These are phyloP conservation scores for Sanghuangporus baumii DNA, from an alignment of 1,284 basidiomycete genomes.

Conservation along the genomic window DNA sequence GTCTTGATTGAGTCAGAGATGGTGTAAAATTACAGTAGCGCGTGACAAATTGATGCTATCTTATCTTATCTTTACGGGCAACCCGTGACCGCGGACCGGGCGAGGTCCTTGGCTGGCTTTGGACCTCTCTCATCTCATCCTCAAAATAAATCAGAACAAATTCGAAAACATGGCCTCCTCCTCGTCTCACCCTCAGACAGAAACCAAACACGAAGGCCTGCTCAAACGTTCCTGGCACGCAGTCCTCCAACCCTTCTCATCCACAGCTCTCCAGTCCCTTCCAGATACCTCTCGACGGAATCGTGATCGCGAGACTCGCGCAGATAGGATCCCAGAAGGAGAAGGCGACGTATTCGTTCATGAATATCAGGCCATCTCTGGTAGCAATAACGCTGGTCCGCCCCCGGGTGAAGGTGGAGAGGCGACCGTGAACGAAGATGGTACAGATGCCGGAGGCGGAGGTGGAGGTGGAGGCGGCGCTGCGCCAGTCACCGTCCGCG, in stretches of 20 bases:
- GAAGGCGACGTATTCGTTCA: conserved; percentile 34
- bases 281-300: conserved; percentile 45
- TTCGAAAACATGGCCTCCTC: background rate
- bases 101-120: no score
- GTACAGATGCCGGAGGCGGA: background rate
- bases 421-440: background rate
- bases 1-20: no score
- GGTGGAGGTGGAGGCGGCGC: conserved; percentile 1
- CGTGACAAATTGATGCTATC: no score
- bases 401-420: background rate
- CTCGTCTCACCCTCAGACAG: background rate
- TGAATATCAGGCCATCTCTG: conserved; percentile 58
- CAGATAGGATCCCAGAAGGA: conserved; percentile 64
- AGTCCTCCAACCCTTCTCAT: conserved; percentile 67
- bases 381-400: conserved; percentile 33
- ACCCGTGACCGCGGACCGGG: no score
- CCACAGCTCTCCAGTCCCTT: conserved; percentile 59
- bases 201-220: conserved; percentile 12
- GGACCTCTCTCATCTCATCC: background rate
- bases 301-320: conserved; percentile 57
- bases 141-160: background rate
- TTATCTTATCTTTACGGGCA: no score
- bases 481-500: conserved; percentile 55
- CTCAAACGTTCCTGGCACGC: conserved; percentile 49
- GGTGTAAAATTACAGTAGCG: no score